Evolutionary conservation across 208 protist species (phyloP), one percentile per base, ranked within the genome.

Genomic region (Crithidia fasciculata): DNA sequence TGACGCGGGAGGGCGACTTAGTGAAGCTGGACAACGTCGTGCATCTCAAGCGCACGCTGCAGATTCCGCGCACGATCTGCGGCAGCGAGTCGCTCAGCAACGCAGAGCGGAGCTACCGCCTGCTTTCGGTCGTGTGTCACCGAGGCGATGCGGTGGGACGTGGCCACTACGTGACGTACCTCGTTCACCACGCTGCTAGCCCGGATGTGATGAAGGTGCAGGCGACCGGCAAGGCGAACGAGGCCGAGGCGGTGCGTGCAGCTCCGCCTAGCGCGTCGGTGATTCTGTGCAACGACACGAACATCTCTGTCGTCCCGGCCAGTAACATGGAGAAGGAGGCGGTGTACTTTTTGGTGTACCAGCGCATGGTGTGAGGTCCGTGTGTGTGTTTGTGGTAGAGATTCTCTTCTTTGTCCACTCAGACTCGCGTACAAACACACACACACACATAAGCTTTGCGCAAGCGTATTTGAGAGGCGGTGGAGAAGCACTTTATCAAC

Each of bases 11-110:
- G 63, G 88, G 89, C 5, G 86, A 95, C 47, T 57, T 93, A 13
- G 89, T 96, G 47, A 96, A 96, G 68, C 80, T 96, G 18, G 86
- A 92, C 69, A 95, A 96, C 75, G 64, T 65, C 16, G 87, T 96
- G 39, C 72, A 72, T n/a, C 81, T 91, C 54, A 69, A 70, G 5
- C 74, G 78, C 8, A 86, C 70, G 2, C 76, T 95, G 8, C 69
- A 84, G 39, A 60, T 96, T n/a, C 92, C 92, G 2, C 69, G 72
- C 15, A 80, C 44, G 15, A 78, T 87, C n/a, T 96, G 92, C 76
- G 28, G 63, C 8, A 75, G 88, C 45, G 68, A 71, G 12, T 81
- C 59, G n/a, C 52, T 82, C 10, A 76, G 71, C 67, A 83, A 87
- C 61, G 44, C 59, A 7, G 81, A 61, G n/a, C 80, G 92, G 16